Base-by-base conservation (phyloP, 1,284 basidiomycete genomes). In the Tilletia caries region DNA sequence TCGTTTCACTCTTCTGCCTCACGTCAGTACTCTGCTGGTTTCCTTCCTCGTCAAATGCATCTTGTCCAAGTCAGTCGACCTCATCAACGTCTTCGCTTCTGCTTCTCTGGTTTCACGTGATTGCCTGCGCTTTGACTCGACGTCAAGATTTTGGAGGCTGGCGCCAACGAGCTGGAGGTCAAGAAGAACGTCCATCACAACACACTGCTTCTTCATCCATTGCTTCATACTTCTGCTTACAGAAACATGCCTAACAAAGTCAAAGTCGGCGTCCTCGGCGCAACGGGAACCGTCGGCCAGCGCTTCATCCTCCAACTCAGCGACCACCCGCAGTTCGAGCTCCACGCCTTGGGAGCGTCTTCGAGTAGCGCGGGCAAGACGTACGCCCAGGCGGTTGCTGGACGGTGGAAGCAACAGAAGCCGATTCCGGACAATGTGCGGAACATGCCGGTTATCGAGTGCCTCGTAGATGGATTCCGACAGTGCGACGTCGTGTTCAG, bases 401-500 rank as follows among this genome's bases (percentile, higher is more conserved):
- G 80, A 5, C 89, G 89, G 77, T 98, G 96, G 96, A 99, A 98
- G 85, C 93, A 97, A 84, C 84, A 88, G 0, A 87, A 87, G 0
- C 89, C 89, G 1, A 91, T 98, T 69, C 95, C 95, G 0, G 75
- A 85, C 37, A 76, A 79, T 27, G 91, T 92, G 27, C 85, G 87
- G 65, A 88, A 91, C 58, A 86, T 93, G 84, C 80, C 90, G 69
- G 91, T 99, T 1, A 84, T 88, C 68, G 90, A 91, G 74, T 99
- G 96, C 86, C 86, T 86, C 68, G 89, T 93, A 8, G 87, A 90
- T 70, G 85, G 89, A 69, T 98, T 98, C 82, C 83, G 84, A 54
- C 91, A 92, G 29, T 98, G 95, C 83, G 88, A 89, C 10, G 87
- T 98, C 71, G 89, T 98, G 58, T 98, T 99, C 84, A 96, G 93